Percentiles rank a stretch among this genome's conserved stretches.
phyloP scores from a whole-genome alignment of 163 green algal species.

The Smithsoniella earleae region DNA sequence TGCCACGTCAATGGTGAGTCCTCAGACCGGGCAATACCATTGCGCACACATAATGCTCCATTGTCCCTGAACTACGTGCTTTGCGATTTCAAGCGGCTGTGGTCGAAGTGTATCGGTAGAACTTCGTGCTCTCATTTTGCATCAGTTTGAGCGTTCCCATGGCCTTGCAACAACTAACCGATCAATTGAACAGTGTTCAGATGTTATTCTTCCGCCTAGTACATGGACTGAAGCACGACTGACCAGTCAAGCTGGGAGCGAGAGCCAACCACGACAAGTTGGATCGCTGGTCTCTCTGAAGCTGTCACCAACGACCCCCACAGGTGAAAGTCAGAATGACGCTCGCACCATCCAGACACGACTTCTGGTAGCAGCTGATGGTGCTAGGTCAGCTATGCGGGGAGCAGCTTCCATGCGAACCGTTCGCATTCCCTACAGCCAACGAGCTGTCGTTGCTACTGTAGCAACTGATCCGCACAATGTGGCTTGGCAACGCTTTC shows the following conservation, averaged over 20 bases:
- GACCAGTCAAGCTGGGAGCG: too few species aligned
- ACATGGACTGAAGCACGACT: too few species aligned
- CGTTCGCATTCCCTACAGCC: conserved; percentile 49
- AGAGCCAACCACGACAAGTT: neutral
- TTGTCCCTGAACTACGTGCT: neutral
- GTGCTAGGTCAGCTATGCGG: conserved; percentile 42
- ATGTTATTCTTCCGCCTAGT: too few species aligned
- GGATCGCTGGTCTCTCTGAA: conserved; percentile 1
- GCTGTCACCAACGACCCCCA: neutral
- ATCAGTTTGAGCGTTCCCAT: neutral
- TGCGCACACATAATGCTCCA: neutral
- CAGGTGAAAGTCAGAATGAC: conserved; percentile 3
- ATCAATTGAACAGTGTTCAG: too few species aligned
- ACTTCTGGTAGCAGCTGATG: conserved; percentile 76
- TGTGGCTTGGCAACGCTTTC: conserved; percentile 84
- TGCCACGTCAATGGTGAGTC: conserved; percentile 19
- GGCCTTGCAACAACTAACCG: conserved; percentile 30
- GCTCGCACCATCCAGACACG: conserved; percentile 42
- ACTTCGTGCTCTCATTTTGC: neutral
- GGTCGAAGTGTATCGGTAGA: too few species aligned
- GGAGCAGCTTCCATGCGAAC: conserved; percentile 50
- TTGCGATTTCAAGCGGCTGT: neutral
- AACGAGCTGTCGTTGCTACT: conserved; percentile 64
- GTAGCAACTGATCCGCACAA: conserved; percentile 44
- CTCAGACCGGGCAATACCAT: neutral